Base-by-base conservation (phyloP, 2,329 filamentous ascomycete species). In the Exophiala alcalophila region DNA sequence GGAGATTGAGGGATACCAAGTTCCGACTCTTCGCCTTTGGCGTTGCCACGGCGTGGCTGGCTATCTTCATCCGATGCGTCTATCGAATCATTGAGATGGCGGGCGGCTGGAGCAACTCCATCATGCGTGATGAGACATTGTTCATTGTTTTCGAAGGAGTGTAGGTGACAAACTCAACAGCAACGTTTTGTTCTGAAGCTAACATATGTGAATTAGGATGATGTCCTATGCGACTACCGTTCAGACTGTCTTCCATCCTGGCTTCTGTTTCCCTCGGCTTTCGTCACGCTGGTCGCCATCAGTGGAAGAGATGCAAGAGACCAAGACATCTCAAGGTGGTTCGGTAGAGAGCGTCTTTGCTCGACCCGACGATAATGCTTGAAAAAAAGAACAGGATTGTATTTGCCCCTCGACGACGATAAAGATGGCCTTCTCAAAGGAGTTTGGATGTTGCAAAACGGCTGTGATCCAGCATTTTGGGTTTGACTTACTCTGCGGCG, bases 71-170 rank as follows among this genome's bases (percentile, higher is more conserved):
- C 21, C 67, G 72, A 47, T 74, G 68, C 33, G 59, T 68, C 30
- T 76, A 71, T 56, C 70, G 72, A 50, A 68, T 74, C 26, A 67
- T 67, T 0, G 71, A 76, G 57, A 61, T 74, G 23, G 61, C 65
- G 14, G 64, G 64, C n/a, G 72, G 72, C 6, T 74, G 71, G 61
- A 50, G 59, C 9, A 67, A 65, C 46, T 47, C 61, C 15, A 52
- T 74, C 26, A 74, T 73, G 59, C 68, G 72, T 52, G 59, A 74
- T 26, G 65, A 77, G 56, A 44, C 58, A 2, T 62, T 67, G 12
- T 74, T 76, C 54, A 70, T 77, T 54, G 58, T 69, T 4, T 58
- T 77, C 3, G 74, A 77, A 50, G 72, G 73, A 40, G 48, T 45
- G 34, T 51, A 29, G 45, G 49, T 48, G n/a, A n/a, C n/a, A n/a